phyloP scores from a whole-genome alignment of 306 rosid species.

The Citrullus colocynthis region DNA sequence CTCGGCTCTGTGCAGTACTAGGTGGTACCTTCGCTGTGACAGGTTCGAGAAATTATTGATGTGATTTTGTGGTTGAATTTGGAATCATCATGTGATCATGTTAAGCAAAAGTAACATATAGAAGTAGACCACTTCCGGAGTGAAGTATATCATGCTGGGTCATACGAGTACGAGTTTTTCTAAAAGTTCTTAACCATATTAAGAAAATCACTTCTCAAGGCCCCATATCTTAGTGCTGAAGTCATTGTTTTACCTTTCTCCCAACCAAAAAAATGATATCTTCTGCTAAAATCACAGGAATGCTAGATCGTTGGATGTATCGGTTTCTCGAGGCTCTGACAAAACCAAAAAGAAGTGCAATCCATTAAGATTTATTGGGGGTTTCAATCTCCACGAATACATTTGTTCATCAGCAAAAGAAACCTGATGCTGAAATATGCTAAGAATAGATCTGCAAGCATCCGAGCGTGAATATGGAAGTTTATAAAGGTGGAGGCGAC shows the following conservation, averaged over 20 bases:
- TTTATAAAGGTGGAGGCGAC: neutral
- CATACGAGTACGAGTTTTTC: neutral
- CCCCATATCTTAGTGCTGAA: neutral
- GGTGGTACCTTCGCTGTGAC: constrained; percentile 98
- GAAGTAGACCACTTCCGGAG: neutral
- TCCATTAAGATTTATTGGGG: constrained; percentile 19
- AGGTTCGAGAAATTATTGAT: constrained; percentile 31
- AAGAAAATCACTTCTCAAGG: neutral
- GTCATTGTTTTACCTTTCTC: neutral
- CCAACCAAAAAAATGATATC: neutral
- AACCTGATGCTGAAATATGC: neutral
- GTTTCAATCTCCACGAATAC: neutral
- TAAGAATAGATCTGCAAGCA: neutral
- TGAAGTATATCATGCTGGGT: neutral
- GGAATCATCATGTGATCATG: neutral
- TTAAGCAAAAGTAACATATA: neutral
- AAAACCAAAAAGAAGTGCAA: constrained; percentile 46
- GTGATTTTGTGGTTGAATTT: neutral
- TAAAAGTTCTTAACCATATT: neutral
- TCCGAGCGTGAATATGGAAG: neutral
- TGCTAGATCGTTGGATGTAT: constrained; percentile 96
- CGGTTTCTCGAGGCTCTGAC: constrained; percentile 64
- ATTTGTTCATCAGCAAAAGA: constrained; percentile 1
- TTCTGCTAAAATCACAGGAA: constrained; percentile 32
- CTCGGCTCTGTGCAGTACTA: constrained; percentile 88